Percentiles rank a stretch among this genome's conserved stretches.
Conservation (phyloP, 352 stramenopile genomes). For the Globisporangium irregulare region DNA sequence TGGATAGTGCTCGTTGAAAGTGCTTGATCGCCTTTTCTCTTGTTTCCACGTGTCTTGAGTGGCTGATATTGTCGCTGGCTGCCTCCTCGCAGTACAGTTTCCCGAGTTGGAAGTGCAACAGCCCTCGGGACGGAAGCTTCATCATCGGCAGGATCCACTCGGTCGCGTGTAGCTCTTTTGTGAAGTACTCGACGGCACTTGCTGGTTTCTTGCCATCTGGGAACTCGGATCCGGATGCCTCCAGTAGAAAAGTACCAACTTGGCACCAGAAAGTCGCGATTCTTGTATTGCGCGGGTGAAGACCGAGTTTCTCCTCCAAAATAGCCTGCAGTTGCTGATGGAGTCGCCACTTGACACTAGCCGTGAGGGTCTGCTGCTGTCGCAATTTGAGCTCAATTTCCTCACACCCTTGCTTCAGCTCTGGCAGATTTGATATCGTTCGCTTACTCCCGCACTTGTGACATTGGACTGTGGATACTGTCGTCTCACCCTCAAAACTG, state of each 20-base stretch:
- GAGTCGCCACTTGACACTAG: constrained; percentile 21
- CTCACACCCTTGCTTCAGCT: constrained; percentile 19
- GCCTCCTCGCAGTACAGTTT: constrained; percentile 25
- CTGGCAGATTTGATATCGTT: constrained; percentile 6
- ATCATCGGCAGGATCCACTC: constrained; percentile 40
- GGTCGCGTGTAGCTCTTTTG: constrained; percentile 29
- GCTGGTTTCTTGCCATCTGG: constrained; percentile 12
- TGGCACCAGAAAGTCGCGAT: constrained; percentile 31
- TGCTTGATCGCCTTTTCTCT: constrained; percentile 25
- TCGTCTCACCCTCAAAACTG: not conserved
- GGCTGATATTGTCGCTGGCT: not conserved
- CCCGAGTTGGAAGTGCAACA: constrained; percentile 45
- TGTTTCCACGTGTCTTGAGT: constrained; percentile 1
- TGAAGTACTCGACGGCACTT: constrained; percentile 23
- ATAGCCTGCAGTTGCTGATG: constrained; percentile 29
- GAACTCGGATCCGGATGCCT: not conserved
- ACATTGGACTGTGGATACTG: constrained; percentile 9
- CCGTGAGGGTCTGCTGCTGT: constrained; percentile 6
- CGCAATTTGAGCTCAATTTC: constrained; percentile 5
- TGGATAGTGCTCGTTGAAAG: constrained; percentile 32
- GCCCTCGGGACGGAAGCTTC: constrained; percentile 37
- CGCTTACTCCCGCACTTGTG: constrained; percentile 22
- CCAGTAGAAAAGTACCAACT: constrained; percentile 40
- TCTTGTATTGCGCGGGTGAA: constrained; percentile 33
- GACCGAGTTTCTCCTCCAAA: constrained; percentile 14